A percentile compares a stretch with the other conserved stretches of the same genome.
Conservation (phyloP, 148 eudicot genomes). For the Rhododendron henanense region DNA sequence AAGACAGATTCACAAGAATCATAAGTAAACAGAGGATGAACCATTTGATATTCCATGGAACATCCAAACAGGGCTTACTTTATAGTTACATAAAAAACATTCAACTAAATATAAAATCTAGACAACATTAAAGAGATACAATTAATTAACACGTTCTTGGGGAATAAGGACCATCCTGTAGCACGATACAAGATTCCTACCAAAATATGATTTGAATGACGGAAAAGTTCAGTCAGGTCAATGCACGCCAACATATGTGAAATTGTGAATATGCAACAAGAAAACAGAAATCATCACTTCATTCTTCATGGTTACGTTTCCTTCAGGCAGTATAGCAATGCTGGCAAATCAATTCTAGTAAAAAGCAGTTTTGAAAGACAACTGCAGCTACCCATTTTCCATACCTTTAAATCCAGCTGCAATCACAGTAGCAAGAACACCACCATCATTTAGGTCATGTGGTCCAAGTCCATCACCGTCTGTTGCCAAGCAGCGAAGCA, state of each 20-base stretch:
- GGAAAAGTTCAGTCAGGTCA: neutral
- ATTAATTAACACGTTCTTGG: neutral
- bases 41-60: neutral
- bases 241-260: neutral
- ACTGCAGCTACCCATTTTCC: neutral
- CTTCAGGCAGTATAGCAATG: neutral
- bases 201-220: neutral
- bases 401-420: constrained; percentile 93
- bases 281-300: neutral
- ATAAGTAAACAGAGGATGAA: neutral
- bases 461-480: constrained; percentile 84
- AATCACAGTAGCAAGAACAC: constrained; percentile 75
- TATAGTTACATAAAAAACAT: neutral
- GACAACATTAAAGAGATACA: neutral
- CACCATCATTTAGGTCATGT: constrained; percentile 79
- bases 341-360: neutral
- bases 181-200: neutral
- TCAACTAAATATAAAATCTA: neutral
- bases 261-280: neutral
- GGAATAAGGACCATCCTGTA: neutral
- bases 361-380: neutral
- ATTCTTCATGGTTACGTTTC: neutral
- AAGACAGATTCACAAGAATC: neutral
- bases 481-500: constrained; percentile 70
- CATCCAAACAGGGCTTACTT: neutral